phyloP scores from a whole-genome alignment of 768 basidiomycete species.

The Auricularia sp. region DNA sequence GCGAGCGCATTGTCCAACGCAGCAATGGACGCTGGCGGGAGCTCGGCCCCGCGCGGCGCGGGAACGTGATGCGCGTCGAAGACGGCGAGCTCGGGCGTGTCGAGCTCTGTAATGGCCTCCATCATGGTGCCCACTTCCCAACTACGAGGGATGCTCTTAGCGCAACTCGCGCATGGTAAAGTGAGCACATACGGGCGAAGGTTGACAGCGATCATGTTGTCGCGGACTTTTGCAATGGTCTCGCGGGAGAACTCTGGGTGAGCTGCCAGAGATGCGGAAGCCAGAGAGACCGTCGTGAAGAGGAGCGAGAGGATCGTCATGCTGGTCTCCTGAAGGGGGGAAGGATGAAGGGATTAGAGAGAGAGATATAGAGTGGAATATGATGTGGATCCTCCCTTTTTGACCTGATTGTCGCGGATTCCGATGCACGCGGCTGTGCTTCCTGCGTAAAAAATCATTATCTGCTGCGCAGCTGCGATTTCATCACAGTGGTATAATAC shows the following conservation, averaged over 20 bases:
- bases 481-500: no score
- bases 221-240: background rate
- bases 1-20: background rate
- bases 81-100: slow-evolving; percentile 14
- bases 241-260: background rate
- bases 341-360: background rate
- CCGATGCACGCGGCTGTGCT: no score
- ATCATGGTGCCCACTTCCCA: slow-evolving; percentile 16
- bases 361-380: no score
- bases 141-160: background rate
- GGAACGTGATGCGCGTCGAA: slow-evolving; percentile 6
- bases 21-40: background rate
- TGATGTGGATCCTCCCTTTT: background rate
- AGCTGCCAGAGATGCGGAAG: background rate
- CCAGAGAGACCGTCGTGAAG: background rate
- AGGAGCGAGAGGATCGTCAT: background rate
- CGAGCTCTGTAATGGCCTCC: slow-evolving; percentile 18
- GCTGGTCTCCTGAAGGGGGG: background rate
- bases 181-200: background rate
- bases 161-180: no score
- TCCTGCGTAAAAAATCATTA: no score
- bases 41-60: background rate
- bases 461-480: no score
- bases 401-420: background rate
- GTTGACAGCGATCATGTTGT: background rate